Conservation (phyloP, 257 asterid genomes). For the Jacaranda copaia region DNA sequence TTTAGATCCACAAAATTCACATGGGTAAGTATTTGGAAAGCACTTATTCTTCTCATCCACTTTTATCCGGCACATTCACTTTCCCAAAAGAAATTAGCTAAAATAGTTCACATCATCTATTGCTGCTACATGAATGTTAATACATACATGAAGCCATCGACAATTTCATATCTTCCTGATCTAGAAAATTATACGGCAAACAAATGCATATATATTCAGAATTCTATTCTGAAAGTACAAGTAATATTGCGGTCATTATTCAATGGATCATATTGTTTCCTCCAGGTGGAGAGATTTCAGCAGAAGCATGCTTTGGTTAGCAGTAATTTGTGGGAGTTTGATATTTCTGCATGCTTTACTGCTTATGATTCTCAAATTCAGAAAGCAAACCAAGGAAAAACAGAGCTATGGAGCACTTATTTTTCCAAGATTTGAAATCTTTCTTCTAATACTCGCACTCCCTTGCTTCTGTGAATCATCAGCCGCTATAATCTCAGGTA, state of each 20-base stretch:
- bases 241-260: background rate
- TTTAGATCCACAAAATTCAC: conserved; percentile 73
- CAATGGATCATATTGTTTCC: conserved; percentile 21
- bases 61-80: background rate
- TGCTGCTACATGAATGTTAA: too few species aligned
- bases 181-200: background rate
- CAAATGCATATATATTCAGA: background rate
- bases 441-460: conserved; percentile 72
- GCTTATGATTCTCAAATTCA: conserved; percentile 54
- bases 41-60: conserved; percentile 2
- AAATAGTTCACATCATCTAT: background rate
- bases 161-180: background rate
- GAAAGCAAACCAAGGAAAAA: conserved; percentile 53
- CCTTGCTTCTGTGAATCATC: conserved; percentile 85
- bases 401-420: conserved; percentile 71
- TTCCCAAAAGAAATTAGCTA: background rate
- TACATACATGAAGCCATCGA: background rate
- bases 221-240: background rate
- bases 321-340: conserved; percentile 66
- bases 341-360: conserved; percentile 60
- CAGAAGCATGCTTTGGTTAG: conserved; percentile 91
- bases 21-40: conserved; percentile 59
- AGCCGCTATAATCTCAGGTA: conserved; percentile 77
- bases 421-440: conserved; percentile 84
- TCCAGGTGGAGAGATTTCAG: conserved; percentile 90